Evolutionary conservation across 805 yeast species (phyloP).

Genomic region (Kuraishia capsulata): DNA sequence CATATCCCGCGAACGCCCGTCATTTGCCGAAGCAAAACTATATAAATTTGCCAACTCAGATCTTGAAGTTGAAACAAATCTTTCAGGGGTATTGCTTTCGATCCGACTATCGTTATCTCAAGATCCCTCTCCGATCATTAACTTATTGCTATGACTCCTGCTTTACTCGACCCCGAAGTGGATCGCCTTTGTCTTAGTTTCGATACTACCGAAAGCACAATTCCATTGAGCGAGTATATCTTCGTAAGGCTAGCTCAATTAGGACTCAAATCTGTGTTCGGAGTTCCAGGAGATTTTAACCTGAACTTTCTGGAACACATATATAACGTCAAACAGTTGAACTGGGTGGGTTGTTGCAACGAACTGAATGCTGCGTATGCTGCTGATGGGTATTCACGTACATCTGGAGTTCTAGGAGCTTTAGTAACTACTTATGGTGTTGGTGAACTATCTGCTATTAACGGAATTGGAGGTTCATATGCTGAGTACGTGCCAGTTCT

Average conservation of each 20-base stretch:
- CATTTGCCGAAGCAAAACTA: too few relatives aligned
- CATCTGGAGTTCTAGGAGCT: constrained; percentile 26
- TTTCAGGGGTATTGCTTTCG: too few relatives aligned
- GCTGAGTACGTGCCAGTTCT: constrained; percentile 37
- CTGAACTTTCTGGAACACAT: constrained; percentile 37
- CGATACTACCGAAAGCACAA: constrained; percentile 29
- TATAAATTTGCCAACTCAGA: too few relatives aligned
- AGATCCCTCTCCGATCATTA: too few relatives aligned
- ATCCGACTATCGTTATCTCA: too few relatives aligned
- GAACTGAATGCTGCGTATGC: constrained; percentile 44
- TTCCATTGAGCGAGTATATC: constrained; percentile 36
- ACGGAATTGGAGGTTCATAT: constrained; percentile 39
- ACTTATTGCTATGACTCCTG: background rate
- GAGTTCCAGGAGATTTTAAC: constrained; percentile 57
- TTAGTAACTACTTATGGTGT: constrained; percentile 41
- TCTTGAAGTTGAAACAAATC: too few relatives aligned
- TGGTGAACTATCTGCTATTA: constrained; percentile 41
- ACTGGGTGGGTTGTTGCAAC: constrained; percentile 38
- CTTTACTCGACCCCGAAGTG: background rate
- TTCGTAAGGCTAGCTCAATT: constrained; percentile 33
- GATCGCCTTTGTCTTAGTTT: background rate
- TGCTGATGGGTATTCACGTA: constrained; percentile 37
- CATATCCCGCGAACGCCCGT: too few relatives aligned
- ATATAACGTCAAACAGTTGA: constrained; percentile 19
- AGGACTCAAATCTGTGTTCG: constrained; percentile 37